Conservation (phyloP, 768 basidiomycete genomes). For the Tylopilus subfusipes region DNA sequence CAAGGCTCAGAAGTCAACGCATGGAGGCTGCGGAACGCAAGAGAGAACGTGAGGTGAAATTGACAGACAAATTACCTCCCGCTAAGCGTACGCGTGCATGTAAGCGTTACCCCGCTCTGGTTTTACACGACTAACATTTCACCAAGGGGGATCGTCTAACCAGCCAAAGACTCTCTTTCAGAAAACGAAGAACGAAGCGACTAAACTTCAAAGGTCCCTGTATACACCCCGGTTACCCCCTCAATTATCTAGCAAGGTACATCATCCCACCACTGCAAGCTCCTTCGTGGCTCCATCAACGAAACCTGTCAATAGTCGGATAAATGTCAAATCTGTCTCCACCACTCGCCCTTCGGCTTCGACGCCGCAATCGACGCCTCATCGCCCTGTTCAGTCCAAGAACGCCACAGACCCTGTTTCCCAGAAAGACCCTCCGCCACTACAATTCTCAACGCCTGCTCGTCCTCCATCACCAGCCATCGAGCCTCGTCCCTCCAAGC, state of each 20-base stretch:
- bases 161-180: constrained; percentile 71
- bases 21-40: constrained; percentile 71
- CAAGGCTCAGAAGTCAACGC: constrained; percentile 61
- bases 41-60: constrained; percentile 71
- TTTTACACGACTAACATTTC: constrained; percentile 12
- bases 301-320: constrained; percentile 34
- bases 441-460: constrained; percentile 9
- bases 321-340: constrained; percentile 51
- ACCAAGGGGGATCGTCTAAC: constrained; percentile 36
- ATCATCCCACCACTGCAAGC: constrained; percentile 34
- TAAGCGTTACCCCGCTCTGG: constrained; percentile 32
- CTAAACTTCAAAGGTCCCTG: constrained; percentile 60
- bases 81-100: constrained; percentile 61
- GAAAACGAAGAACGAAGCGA: constrained; percentile 70
- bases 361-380: constrained; percentile 3
- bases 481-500: constrained; percentile 35
- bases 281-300: constrained; percentile 35
- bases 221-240: constrained; percentile 52
- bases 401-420: constrained; percentile 7
- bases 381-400: constrained; percentile 35
- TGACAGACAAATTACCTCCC: constrained; percentile 67
- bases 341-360: constrained; percentile 34
- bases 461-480: constrained; percentile 18
- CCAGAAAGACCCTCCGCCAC: constrained; percentile 26
- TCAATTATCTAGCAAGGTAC: constrained; percentile 48